Evolutionary conservation across 108 stramenopile genomes (phyloP).

Genomic region (Bacterosira constricta): DNA sequence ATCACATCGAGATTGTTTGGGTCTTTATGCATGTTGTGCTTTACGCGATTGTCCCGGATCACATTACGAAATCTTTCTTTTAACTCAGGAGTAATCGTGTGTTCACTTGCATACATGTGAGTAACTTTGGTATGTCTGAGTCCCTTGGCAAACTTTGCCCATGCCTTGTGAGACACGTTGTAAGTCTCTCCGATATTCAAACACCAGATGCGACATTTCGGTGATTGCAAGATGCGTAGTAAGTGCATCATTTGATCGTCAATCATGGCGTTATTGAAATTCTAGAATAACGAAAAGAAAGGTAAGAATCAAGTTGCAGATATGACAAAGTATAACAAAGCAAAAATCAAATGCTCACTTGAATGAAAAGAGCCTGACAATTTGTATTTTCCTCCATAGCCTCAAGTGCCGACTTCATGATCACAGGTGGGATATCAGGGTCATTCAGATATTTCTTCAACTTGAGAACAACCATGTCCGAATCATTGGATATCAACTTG

Average conservation of each 20-base stretch:
- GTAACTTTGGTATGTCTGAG: constrained; percentile 87
- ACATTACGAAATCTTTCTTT: constrained; percentile 83
- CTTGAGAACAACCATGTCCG: constrained; percentile 90
- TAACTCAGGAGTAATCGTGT: constrained; percentile 83
- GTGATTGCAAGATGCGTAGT: constrained; percentile 73
- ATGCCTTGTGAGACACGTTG: constrained; percentile 76
- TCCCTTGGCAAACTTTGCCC: constrained; percentile 85
- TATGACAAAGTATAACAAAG: background rate
- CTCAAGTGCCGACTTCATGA: constrained; percentile 85
- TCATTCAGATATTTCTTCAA: constrained; percentile 90
- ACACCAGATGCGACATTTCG: constrained; percentile 89
- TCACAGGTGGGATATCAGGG: constrained; percentile 78
- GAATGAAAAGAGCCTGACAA: constrained; percentile 92
- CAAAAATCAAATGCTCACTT: constrained; percentile 55
- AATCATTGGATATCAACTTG: constrained; percentile 77
- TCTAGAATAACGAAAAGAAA: too few species aligned
- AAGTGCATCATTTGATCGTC: constrained; percentile 88
- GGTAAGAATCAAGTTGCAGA: too few species aligned
- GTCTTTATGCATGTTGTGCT: constrained; percentile 88
- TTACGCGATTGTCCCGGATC: constrained; percentile 86
- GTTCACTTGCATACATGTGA: constrained; percentile 94
- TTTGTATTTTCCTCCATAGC: constrained; percentile 89
- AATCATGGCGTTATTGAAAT: constrained; percentile 89
- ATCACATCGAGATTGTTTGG: constrained; percentile 90
- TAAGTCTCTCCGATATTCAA: constrained; percentile 94